Evolutionary conservation across 2,329 filamentous ascomycete genomes (phyloP), one percentile per base, ranked within the genome.

Genomic region (Daldinia sp.): DNA sequence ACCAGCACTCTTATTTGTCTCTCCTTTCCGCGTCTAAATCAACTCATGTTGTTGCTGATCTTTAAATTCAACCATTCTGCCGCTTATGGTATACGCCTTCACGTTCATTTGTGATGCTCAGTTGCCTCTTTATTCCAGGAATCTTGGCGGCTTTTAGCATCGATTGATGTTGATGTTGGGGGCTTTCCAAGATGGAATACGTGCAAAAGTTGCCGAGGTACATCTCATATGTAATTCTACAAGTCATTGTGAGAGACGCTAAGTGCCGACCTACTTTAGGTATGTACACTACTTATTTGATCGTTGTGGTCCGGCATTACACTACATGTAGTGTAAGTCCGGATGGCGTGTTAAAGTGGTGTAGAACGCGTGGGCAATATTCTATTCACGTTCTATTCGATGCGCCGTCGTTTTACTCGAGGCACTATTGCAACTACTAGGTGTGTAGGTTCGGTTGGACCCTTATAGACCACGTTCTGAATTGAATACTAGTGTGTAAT

Each of bases 11-110:
- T 30, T n/a, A 7, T 43, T 27, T 4, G 13, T 50, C 19, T 35
- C 8, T 41, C 4, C 19, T 27, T 17, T 27, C 32, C 32, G 34
- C 27, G 7, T 43, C 11, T 50, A 23, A 34, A 59, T 56, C 15
- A 56, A 56, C 43, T 52, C 10, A 11, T 5, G 15, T 21, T 49
- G 61, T 19, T 47, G 61, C n/a, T 47, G 61, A 63, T 63, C 61
- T 21, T 63, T 41, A 51, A 59, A 63, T 63, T 63, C 61, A 56
- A 56, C 61, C 61, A 27, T 56, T 63, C 47, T 60, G 37, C 55
- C 51, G 47, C 45, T 11, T 29, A 30, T 41, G 25, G 21, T 41
- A 17, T 32, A 35, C 27, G 19, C 32, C 34, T 19, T 48, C 11
- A n/a, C n/a, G n/a, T n/a, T n/a, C n/a, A n/a, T n/a, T n/a, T n/a